These are phyloP conservation scores for Leishmania aethiopica DNA, from an alignment of 208 protist genomes.

Conservation along the genomic window DNA sequence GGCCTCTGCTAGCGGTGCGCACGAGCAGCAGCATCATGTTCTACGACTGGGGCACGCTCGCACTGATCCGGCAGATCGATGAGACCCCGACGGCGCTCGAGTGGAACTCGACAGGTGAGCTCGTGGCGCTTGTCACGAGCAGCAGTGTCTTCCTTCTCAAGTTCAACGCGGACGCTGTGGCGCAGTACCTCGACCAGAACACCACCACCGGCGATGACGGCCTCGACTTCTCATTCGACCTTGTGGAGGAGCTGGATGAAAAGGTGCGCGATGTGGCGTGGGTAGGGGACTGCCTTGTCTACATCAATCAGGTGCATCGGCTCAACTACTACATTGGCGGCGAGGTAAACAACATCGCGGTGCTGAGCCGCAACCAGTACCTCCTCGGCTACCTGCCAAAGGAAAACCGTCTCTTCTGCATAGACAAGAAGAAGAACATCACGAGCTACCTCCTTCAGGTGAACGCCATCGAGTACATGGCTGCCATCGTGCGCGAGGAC, in stretches of 20 bases:
- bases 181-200: constrained; percentile 68
- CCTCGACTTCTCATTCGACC: constrained; percentile 96
- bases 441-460: constrained; percentile 93
- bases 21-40: constrained; percentile 86
- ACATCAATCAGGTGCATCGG: constrained; percentile 92
- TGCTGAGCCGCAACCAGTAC: constrained; percentile 91
- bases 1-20: constrained; percentile 92
- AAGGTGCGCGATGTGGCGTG: constrained; percentile 92
- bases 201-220: constrained; percentile 86
- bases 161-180: constrained; percentile 91
- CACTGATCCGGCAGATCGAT: constrained; percentile 96
- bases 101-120: constrained; percentile 94
- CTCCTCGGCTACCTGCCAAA: constrained; percentile 96
- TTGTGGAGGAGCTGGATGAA: constrained; percentile 94
- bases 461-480: constrained; percentile 97
- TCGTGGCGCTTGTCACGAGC: constrained; percentile 90
- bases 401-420: constrained; percentile 96
- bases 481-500: constrained; percentile 95
- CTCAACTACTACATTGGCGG: constrained; percentile 98
- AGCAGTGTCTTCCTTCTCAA: constrained; percentile 94
- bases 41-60: constrained; percentile 97
- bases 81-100: constrained; percentile 86
- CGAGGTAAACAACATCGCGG: constrained; percentile 92
- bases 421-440: constrained; percentile 94
- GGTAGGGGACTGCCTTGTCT: constrained; percentile 98